A percentile compares a stretch with the other conserved stretches of the same genome.
Conservation (phyloP, 2,329 filamentous ascomycete genomes). For the Fonsecaea nubica region DNA sequence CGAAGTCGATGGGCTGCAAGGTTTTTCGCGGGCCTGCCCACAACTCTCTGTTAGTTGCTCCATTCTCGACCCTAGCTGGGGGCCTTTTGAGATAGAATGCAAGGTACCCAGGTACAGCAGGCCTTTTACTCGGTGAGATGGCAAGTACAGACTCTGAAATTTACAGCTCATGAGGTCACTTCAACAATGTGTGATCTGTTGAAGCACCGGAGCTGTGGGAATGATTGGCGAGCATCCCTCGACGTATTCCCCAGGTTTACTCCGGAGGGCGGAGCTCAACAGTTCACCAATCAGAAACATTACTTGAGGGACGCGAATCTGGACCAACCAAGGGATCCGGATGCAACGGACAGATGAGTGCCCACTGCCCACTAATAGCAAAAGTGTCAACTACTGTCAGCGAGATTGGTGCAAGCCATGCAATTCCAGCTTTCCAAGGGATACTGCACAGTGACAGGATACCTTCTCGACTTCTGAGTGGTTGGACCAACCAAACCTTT, state of each 20-base stretch:
- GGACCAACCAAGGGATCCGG: background rate
- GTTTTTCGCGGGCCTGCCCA: background rate
- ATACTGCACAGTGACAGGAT: background rate
- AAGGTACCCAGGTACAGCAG: background rate
- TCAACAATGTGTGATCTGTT: background rate
- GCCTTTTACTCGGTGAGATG: background rate
- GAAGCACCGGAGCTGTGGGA: background rate
- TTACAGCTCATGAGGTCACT: background rate
- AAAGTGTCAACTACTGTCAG: background rate
- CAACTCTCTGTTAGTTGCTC: constrained; percentile 6
- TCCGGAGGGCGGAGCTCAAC: background rate
- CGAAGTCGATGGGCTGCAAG: background rate
- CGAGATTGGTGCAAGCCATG: background rate
- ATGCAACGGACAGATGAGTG: background rate
- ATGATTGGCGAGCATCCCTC: background rate
- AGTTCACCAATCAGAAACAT: background rate
- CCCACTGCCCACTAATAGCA: background rate
- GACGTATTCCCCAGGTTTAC: background rate
- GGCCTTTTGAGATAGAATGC: constrained; percentile 11
- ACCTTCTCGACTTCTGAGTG: background rate
- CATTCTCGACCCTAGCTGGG: constrained; percentile 24
- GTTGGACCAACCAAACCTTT: background rate
- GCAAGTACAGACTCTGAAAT: background rate
- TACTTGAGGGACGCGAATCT: background rate
- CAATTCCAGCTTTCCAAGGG: background rate